A percentile compares a stretch with the other conserved stretches of the same genome.
Evolutionary conservation across 139 green algal species (phyloP).

Genomic region (Helicosporidium sp.): DNA sequence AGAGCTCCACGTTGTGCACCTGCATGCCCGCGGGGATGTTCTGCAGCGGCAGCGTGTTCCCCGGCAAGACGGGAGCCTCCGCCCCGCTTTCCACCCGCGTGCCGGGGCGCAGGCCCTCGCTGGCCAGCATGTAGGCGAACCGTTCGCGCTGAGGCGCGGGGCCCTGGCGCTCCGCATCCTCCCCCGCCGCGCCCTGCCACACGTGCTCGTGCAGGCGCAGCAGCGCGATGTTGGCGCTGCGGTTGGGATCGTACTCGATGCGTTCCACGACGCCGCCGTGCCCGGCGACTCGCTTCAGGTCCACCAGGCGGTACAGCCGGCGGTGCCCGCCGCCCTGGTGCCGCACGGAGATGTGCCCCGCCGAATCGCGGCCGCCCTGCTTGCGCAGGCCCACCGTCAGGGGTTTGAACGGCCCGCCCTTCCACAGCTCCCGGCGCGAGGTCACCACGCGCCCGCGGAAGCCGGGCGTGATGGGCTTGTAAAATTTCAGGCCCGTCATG

Average conservation of each 20-base stretch:
- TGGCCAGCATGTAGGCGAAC: slow-evolving; percentile 59
- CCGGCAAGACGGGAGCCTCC: slow-evolving; percentile 32
- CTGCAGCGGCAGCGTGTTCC: slow-evolving; percentile 49
- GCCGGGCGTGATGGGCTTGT: slow-evolving; percentile 60
- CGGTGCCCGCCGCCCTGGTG: slow-evolving; percentile 58
- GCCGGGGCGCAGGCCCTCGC: slow-evolving; percentile 33
- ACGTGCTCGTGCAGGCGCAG: slow-evolving; percentile 31
- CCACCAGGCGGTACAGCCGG: slow-evolving; percentile 45
- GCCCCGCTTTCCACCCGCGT: slow-evolving; percentile 36
- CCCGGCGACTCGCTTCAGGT: slow-evolving; percentile 27
- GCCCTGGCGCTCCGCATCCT: not conserved
- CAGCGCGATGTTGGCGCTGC: slow-evolving; percentile 66
- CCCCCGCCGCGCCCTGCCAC: not conserved
- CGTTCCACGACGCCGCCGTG: slow-evolving; percentile 47
- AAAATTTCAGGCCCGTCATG: slow-evolving; percentile 50
- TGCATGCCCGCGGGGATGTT: slow-evolving; percentile 39
- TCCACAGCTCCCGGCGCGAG: slow-evolving; percentile 29
- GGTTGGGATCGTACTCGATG: slow-evolving; percentile 85
- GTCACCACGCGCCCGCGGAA: slow-evolving; percentile 40
- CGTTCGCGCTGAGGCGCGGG: slow-evolving; percentile 4
- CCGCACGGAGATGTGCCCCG: slow-evolving; percentile 43
- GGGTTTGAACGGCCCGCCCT: slow-evolving; percentile 33
- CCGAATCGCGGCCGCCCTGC: slow-evolving; percentile 50
- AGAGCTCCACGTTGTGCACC: slow-evolving; percentile 76
- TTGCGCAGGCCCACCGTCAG: slow-evolving; percentile 29